phyloP scores from a whole-genome alignment of 352 stramenopile species.

The Globisporangium heterothallicum region DNA sequence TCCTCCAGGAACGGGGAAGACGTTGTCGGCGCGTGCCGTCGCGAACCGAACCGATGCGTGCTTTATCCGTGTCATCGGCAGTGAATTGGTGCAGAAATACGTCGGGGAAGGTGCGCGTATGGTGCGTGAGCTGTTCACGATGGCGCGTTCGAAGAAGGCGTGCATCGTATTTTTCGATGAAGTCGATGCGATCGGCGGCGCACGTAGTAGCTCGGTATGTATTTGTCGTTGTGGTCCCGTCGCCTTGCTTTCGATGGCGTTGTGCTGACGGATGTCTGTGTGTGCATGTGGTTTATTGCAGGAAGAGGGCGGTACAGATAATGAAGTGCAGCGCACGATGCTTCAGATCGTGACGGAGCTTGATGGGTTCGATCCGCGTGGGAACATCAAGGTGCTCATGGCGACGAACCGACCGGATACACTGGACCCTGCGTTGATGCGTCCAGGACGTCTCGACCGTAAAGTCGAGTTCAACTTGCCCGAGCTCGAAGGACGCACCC shows the following conservation, averaged over 20 bases:
- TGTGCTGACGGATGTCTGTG: not conserved
- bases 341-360: conserved; percentile 99
- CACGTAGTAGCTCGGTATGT: conserved; percentile 64
- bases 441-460: conserved; percentile 95
- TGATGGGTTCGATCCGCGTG: conserved; percentile 97
- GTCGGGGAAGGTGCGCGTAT: conserved; percentile 98
- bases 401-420: conserved; percentile 97
- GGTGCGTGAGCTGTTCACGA: conserved; percentile 99
- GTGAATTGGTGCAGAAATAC: conserved; percentile 99
- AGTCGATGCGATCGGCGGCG: conserved; percentile 97
- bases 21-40: conserved; percentile 94
- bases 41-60: conserved; percentile 98
- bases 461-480: conserved; percentile 99
- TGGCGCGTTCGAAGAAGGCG: conserved; percentile 98
- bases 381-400: conserved; percentile 99
- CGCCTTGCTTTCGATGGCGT: not conserved
- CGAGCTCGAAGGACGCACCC: conserved; percentile 96
- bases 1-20: conserved; percentile 97
- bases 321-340: conserved; percentile 99
- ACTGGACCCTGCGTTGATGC: conserved; percentile 94
- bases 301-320: conserved; percentile 95
- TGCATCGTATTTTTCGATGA: conserved; percentile 99
- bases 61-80: conserved; percentile 99
- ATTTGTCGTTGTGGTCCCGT: not conserved
- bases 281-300: conserved; percentile 2